Evolutionary conservation across 805 yeast species (phyloP), one percentile per base, ranked within the genome.

Genomic region (Cyberlindnera galapagoensis): DNA sequence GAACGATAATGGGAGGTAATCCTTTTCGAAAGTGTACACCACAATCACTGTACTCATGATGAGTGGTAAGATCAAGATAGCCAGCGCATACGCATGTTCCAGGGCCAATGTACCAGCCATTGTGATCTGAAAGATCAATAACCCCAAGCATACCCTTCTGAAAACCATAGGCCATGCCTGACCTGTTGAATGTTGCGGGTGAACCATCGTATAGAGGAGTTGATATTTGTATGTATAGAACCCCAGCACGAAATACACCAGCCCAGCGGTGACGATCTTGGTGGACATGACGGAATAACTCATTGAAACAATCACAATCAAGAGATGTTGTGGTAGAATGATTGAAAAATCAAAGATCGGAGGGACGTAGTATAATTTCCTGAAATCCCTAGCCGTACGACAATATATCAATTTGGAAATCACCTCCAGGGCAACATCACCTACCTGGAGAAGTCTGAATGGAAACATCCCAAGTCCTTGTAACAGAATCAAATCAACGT

Each of bases 101-200:
- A 85, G 66, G 2, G 84, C 87, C 43, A 90, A 66, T 2, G 94
- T 78, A 5, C 97, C 97, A 3, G 90, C 90, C 85, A 88, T 87
- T 21, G 95, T 86, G 31, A 90, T 58, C 55, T 92, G 98, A 56
- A 92, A 86, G 13, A 90, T 65, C 17, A 83, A 59, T 19, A 90
- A 58, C 0, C 97, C 97, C 30, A 87, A 49, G 34, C 83, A 75
- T 0, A 88, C 76, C 43, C 98, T 69, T 49, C 95, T 68, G 47
- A 83, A 80, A 7, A 90, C 78, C 43, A 88, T 65, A 1, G 96
- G 95, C 97, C 97, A 90, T 3, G 88, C 88, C 52, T 82, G 84
- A 1, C 97, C 98, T 0, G 96, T 92, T 0, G 97, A 87, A 60
- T 90, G 98, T 26, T 92, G 96, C 4, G 94, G 88, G 56, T 90